Conservation (phyloP, 495 filamentous ascomycete species). For the Evansstolkia leycettana region DNA sequence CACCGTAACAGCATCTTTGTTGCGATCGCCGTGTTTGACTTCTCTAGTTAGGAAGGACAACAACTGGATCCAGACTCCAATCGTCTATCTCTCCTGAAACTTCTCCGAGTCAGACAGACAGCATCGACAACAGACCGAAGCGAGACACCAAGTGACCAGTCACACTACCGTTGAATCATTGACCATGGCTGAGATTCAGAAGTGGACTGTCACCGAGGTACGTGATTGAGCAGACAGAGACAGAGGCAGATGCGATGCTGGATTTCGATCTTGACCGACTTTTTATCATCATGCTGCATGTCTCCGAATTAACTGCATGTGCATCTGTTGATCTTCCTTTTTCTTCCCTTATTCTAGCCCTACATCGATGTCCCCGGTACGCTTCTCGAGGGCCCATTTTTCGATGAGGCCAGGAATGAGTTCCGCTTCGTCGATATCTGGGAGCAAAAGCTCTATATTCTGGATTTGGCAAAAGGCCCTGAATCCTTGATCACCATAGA, state of each 20-base stretch:
- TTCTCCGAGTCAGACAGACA: too few species aligned
- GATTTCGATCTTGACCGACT: neutral
- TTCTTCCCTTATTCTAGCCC: constrained; percentile 34
- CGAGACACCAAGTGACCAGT: too few species aligned
- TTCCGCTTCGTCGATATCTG: constrained; percentile 89
- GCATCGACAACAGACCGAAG: too few species aligned
- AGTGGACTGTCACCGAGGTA: constrained; percentile 34
- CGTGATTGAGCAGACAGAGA: constrained; percentile 5
- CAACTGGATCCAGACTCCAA: too few species aligned
- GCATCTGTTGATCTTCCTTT: neutral
- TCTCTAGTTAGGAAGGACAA: too few species aligned
- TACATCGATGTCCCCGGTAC: constrained; percentile 61
- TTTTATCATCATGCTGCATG: neutral
- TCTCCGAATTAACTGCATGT: neutral
- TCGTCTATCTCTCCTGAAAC: too few species aligned
- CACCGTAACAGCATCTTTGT: too few species aligned
- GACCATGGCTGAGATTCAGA: constrained; percentile 23
- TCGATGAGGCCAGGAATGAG: constrained; percentile 52
- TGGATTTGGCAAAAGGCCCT: constrained; percentile 55
- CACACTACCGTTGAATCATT: neutral
- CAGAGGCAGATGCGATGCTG: constrained; percentile 1
- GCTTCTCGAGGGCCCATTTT: constrained; percentile 76
- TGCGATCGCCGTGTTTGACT: too few species aligned
- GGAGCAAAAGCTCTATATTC: constrained; percentile 58
- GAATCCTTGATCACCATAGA: constrained; percentile 52